Evolutionary conservation across 192 early-diverging fungal genomes (phyloP).

Genomic region (Backusella parvicylindrica): DNA sequence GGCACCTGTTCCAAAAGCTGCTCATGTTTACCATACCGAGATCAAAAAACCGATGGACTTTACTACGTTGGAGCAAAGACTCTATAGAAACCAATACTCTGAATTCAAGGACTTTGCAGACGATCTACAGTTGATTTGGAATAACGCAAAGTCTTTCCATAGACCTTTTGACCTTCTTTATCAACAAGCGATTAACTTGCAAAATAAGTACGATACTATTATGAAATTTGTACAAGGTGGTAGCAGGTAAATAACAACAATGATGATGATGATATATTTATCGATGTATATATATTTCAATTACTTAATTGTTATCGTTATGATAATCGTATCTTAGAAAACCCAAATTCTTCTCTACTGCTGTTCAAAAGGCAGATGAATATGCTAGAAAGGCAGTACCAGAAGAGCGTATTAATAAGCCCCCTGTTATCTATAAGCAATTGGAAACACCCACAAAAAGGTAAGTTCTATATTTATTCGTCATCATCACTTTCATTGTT

Average conservation of each 20-base stretch:
- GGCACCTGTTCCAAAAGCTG: constrained; percentile 33
- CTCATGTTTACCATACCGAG: constrained; percentile 38
- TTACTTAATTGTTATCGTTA: neutral
- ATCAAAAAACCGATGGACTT: constrained; percentile 56
- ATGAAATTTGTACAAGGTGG: neutral
- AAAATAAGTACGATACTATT: neutral
- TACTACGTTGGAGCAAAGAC: constrained; percentile 42
- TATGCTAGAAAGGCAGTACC: neutral
- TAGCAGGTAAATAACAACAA: neutral
- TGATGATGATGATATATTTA: neutral
- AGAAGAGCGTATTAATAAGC: neutral
- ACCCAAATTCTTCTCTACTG: neutral
- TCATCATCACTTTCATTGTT: neutral
- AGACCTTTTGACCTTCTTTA: constrained; percentile 17
- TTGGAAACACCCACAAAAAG: neutral
- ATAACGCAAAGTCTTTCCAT: constrained; percentile 37
- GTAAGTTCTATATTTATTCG: neutral
- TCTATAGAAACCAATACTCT: constrained; percentile 40
- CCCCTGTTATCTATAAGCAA: neutral
- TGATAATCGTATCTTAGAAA: neutral
- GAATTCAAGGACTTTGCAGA: constrained; percentile 34
- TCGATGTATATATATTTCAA: neutral
- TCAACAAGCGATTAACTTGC: constrained; percentile 8
- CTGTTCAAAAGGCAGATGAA: constrained; percentile 1
- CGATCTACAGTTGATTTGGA: constrained; percentile 39